Base-by-base conservation (phyloP, 352 stramenopile genomes). In the Pythium coloratum region DNA sequence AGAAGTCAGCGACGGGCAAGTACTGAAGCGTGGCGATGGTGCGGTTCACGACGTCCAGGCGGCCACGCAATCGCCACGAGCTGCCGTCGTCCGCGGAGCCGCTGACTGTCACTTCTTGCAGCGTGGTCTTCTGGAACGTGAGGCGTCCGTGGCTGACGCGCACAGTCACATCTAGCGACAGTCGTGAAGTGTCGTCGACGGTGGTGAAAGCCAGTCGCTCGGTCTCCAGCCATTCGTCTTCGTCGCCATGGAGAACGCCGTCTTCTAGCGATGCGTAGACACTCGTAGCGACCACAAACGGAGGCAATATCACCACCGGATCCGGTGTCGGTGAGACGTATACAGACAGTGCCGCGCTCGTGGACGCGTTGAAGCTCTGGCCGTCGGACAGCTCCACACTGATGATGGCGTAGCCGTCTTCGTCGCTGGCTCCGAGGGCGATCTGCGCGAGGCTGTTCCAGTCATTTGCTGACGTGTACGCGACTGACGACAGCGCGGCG, bases 371-470 rank as follows among this genome's bases (percentile, higher is more conserved):
- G 26, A 54, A 55, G 8, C 26, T 34, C 30, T 69, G 55, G 9
- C 2, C 38, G 40, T 92, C 82, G 1, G 69, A 76, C 1, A 83
- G 64, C 12, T 51, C 28, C 36, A 92, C 62, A 4, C 67, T 77
- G 53, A 92, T 73, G 2, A 50, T 62, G 61, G 89, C 84, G 38
- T 78, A 91, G 1, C 66, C 75, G 34, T 88, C 77, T 32, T 77
- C 61, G 8, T 66, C 54, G 30, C 44, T 40, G 20, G 42, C 36
- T 32, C 32, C 14, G 46, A 5, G 18, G 20, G 46, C 46, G 46
- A 53, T 53, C 46, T 72, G 53, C 28, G 70, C 32, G 40, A 88
- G 67, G 26, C 81, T 92, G 71, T 92, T 92, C 84, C 84, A 92
- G 71, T 92, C 49, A 32, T 55, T 66, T 2, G 71, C 78, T 13